Conservation (phyloP, 202 grass and related monocot species). For the Digitaria exilis region DNA sequence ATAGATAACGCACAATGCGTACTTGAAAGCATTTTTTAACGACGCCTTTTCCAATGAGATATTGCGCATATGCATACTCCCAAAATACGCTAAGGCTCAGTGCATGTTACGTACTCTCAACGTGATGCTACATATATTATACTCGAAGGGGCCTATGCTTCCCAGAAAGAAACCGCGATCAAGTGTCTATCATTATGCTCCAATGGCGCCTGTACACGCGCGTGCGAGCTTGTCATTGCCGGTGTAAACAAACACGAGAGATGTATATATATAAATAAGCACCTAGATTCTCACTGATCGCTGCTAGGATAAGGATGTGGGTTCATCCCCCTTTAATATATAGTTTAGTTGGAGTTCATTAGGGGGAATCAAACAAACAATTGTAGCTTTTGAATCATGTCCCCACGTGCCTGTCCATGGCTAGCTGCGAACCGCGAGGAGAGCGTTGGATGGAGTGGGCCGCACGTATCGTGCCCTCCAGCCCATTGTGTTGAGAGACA, state of each 20-base stretch:
- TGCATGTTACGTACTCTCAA: slow-evolving; percentile 15
- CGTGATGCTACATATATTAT: not conserved
- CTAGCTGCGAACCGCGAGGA: slow-evolving; percentile 31
- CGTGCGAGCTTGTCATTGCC: slow-evolving; percentile 6
- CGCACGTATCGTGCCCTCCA: slow-evolving; percentile 47
- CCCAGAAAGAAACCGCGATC: slow-evolving; percentile 48
- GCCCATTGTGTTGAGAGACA: slow-evolving; percentile 19
- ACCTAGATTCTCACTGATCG: slow-evolving; percentile 42
- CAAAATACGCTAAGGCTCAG: not conserved
- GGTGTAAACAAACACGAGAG: slow-evolving; percentile 28
- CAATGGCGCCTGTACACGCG: slow-evolving; percentile 29
- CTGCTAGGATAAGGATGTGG: slow-evolving; percentile 51
- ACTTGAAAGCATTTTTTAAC: not conserved
- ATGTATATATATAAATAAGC: slow-evolving; percentile 19
- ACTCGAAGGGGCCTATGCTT: slow-evolving; percentile 25
- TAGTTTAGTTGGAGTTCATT: slow-evolving; percentile 37
- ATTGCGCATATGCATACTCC: not conserved
- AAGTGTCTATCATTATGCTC: slow-evolving; percentile 37
- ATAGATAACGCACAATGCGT: not conserved
- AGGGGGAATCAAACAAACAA: slow-evolving; percentile 42
- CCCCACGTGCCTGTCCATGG: slow-evolving; percentile 43
- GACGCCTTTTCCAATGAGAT: not conserved
- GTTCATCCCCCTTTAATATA: slow-evolving; percentile 4
- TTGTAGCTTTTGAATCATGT: slow-evolving; percentile 44
- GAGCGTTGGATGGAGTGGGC: slow-evolving; percentile 39